Evolutionary conservation across 2,329 filamentous ascomycete species (phyloP).

Genomic region (Apiospora pterosperma): DNA sequence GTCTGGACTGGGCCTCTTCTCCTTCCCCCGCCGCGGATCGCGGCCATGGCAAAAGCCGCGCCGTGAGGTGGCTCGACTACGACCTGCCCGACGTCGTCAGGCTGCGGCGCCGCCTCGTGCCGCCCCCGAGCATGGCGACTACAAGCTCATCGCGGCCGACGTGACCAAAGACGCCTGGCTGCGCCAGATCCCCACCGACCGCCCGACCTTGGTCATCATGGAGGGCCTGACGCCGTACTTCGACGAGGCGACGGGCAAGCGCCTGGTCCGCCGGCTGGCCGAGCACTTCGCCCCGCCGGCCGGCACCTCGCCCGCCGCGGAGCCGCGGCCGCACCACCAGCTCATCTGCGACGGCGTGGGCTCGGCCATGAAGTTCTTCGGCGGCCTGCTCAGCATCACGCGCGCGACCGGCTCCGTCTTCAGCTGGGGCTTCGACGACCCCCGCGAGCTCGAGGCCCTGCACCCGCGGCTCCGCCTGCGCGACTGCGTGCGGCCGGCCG

Average conservation of each 20-base stretch:
- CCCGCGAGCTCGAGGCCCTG: conserved; percentile 16
- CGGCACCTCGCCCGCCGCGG: background rate
- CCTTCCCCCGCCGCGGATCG: background rate
- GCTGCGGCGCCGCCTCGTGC: conserved; percentile 23
- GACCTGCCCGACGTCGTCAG: conserved; percentile 32
- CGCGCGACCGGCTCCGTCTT: conserved; percentile 17
- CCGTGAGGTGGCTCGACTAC: conserved; percentile 31
- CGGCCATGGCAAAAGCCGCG: background rate
- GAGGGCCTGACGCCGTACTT: conserved; percentile 32
- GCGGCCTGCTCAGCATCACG: conserved; percentile 12
- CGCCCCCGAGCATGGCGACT: conserved; percentile 18
- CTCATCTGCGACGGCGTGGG: conserved; percentile 24
- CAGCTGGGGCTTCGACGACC: conserved; percentile 21
- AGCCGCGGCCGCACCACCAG: conserved; percentile 10
- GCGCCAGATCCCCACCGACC: conserved; percentile 20
- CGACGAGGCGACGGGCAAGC: conserved; percentile 16
- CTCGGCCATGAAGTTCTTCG: conserved; percentile 12
- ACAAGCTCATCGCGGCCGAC: conserved; percentile 22
- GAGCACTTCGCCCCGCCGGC: conserved; percentile 17
- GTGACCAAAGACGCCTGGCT: conserved; percentile 26
- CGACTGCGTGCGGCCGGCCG: conserved; percentile 12
- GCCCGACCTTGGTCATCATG: conserved; percentile 26
- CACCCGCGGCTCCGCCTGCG: conserved; percentile 18
- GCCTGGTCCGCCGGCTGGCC: conserved; percentile 20
- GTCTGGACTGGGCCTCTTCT: conserved; percentile 16